Conservation (phyloP, 2,329 filamentous ascomycete species). For the Colletotrichum shisoi region DNA sequence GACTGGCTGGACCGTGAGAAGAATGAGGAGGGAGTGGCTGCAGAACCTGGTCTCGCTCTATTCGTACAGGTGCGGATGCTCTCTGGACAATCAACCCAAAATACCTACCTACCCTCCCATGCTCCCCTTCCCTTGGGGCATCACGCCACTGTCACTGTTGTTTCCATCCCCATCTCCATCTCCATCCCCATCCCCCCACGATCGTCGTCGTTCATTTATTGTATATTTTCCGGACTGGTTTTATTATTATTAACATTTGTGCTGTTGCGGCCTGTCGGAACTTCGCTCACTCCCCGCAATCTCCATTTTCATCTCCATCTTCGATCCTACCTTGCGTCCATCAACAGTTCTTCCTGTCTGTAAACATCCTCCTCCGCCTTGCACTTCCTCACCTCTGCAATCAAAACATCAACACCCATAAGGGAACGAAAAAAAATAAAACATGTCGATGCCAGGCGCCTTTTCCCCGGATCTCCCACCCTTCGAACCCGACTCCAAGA, state of each 20-base stretch:
- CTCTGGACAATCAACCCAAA: too few species aligned
- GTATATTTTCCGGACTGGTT: conserved; percentile 2
- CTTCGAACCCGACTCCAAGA: conserved; percentile 28
- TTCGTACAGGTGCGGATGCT: too few species aligned
- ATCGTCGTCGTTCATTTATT: conserved; percentile 19
- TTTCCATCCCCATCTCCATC: background rate
- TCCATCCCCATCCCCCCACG: conserved; percentile 3
- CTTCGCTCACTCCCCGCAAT: background rate
- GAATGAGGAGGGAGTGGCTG: conserved; percentile 5
- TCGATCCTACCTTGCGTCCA: conserved; percentile 11
- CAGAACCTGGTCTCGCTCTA: conserved; percentile 12
- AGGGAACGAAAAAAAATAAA: background rate
- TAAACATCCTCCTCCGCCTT: background rate
- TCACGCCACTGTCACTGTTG: conserved; percentile 4
- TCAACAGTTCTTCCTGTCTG: background rate
- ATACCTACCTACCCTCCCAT: background rate
- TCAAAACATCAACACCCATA: conserved; percentile 9
- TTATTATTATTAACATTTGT: background rate
- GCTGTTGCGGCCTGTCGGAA: background rate
- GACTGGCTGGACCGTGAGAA: background rate
- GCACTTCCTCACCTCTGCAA: background rate
- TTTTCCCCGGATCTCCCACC: conserved; percentile 38
- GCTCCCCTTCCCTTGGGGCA: conserved; percentile 18
- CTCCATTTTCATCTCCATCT: conserved; percentile 9
- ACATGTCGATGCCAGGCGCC: conserved; percentile 40